Evolutionary conservation across 352 stramenopile genomes (phyloP), one percentile per base, ranked within the genome.

Genomic region (Peronosclerospora sorghi): DNA sequence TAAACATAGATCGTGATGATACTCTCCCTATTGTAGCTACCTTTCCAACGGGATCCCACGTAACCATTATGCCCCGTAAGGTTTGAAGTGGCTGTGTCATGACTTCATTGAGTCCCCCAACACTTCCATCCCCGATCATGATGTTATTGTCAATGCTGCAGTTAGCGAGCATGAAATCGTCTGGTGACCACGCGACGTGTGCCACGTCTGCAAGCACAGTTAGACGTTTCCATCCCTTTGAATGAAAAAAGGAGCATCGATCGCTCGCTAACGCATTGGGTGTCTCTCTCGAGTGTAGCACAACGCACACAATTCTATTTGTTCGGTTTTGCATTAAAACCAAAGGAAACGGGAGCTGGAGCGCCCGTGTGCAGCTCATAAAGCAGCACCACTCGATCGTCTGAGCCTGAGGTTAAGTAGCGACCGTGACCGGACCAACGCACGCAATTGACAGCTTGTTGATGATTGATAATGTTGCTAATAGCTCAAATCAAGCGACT

Each of bases 111-210:
- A n/a, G n/a, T n/a, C n/a, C n/a, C n/a, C n/a, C n/a, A n/a, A 68
- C 54, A 40, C 77, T 68, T 15, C 90, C 72, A 42, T 83, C 72
- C 80, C 80, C 90, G 41, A 93, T 85, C 34, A 86, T 61, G 45
- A 93, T 89, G 21, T 73, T 76, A 50, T 93, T 93, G 59, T 93
- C 80, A 45, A 93, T 90, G 45, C 77, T 90, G 58, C 80, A 93
- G 1, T 75, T 89, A n/a, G 80, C 80, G 13, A 93, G 52, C 56
- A 90, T 86, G 5, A 75, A 73, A 51, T 93, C 80, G 54, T 93
- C 80, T 0, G 80, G 80, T 1, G 80, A 93, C 80, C 80, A 93
- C 18, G 80, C 77, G 5, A 93, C 46, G 32, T 93, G 77, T 27
- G 86, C 72, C 35, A 93, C 80, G 47, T 92, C 79, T 91, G 37